These are phyloP conservation scores for Gamsiella multidivaricata DNA, from an alignment of 192 early-diverging fungal genomes.

Conservation along the genomic window DNA sequence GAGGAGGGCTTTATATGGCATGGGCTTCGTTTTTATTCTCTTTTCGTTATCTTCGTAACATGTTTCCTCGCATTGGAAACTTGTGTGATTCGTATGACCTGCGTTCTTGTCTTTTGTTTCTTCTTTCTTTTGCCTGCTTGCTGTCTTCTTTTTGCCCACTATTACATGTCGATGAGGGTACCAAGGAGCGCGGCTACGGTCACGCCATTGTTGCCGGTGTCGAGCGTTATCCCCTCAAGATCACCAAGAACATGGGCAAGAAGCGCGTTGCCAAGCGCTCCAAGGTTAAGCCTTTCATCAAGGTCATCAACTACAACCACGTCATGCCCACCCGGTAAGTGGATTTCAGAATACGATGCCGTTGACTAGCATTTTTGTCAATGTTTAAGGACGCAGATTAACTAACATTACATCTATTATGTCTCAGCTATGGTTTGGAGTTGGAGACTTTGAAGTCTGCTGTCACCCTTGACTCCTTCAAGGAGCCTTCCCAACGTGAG, in stretches of 20 bases:
- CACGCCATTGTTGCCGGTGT: constrained; percentile 99
- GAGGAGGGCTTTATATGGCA: not conserved
- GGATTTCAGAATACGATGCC: too few relatives aligned
- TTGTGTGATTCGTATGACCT: constrained; percentile 54
- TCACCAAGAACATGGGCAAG: constrained; percentile 94
- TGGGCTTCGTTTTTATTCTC: not conserved
- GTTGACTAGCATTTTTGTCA: too few relatives aligned
- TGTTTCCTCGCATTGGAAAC: constrained; percentile 53
- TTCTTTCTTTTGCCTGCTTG: constrained; percentile 10
- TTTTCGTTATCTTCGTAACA: constrained; percentile 2
- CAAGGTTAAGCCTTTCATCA: constrained; percentile 99
- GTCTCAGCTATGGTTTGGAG: constrained; percentile 89
- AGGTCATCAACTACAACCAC: constrained; percentile 99
- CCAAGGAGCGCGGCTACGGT: constrained; percentile 95
- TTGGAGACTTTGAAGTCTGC: constrained; percentile 92
- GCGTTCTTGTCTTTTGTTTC: constrained; percentile 17
- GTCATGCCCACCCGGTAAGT: constrained; percentile 97
- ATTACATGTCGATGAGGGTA: constrained; percentile 92
- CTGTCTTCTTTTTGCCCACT: constrained; percentile 15
- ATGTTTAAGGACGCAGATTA: not conserved
- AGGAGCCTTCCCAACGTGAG: constrained; percentile 93
- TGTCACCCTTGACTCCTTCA: constrained; percentile 88
- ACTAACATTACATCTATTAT: constrained; percentile 10
- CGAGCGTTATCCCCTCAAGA: constrained; percentile 97
- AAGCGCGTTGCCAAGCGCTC: constrained; percentile 97